phyloP scores from a whole-genome alignment of 129 eudicot genomes.

The Glebionis coronaria region DNA sequence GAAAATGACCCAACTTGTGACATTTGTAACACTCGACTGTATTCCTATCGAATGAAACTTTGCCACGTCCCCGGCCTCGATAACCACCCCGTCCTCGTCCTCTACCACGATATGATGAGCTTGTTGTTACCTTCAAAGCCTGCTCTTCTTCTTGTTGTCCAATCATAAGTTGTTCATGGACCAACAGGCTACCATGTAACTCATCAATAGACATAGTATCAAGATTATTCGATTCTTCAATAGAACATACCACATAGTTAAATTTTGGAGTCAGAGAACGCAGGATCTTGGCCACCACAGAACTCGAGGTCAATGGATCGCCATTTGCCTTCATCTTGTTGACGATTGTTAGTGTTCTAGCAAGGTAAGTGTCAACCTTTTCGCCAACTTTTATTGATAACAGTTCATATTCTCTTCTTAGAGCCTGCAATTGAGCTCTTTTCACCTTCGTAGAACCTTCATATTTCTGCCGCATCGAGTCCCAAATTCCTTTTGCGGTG shows the following conservation, averaged over 20 bases:
- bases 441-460: too few relatives aligned
- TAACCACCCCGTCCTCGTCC: background rate
- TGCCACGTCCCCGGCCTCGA: background rate
- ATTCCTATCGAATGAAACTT: background rate
- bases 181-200: conserved; percentile 3
- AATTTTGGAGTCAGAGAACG: conserved; percentile 1
- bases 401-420: too few relatives aligned
- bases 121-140: background rate
- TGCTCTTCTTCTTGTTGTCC: background rate
- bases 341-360: too few relatives aligned
- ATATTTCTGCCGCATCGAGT: too few relatives aligned
- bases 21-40: background rate
- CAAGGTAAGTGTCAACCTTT: too few relatives aligned
- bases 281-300: background rate
- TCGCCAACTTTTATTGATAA: too few relatives aligned
- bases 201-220: conserved; percentile 16
- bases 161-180: conserved; percentile 11
- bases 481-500: too few relatives aligned
- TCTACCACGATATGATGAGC: background rate
- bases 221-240: background rate
- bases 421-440: too few relatives aligned
- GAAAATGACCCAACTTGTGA: background rate
- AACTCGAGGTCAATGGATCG: background rate
- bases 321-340: too few relatives aligned
- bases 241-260: background rate